Base-by-base conservation (phyloP, 2,329 filamentous ascomycete species). In the Colletotrichum sansevieriae region DNA sequence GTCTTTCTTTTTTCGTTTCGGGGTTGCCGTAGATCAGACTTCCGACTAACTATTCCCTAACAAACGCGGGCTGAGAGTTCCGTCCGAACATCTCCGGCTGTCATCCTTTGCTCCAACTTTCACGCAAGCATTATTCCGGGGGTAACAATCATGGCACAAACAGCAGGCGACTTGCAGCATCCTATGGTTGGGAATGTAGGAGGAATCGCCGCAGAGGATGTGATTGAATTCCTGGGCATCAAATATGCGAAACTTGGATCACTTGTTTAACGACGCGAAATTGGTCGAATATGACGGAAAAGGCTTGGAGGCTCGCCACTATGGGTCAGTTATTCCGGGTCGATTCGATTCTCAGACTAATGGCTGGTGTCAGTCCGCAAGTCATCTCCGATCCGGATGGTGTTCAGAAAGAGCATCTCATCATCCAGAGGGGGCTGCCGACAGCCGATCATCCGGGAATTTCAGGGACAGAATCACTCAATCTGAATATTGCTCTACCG, bases 401-500 rank as follows among this genome's bases (percentile, higher is more conserved):
- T 9, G 78, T 81, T 52, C 78, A 86, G 43, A 71, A 76, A 2
- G 86, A 87, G 65, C 80, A 83, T n/a, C 72, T 74, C 2, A 80
- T 84, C 65, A 81, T 87, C 15, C 85, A 88, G 63, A 78, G 87
- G 9, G 72, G 77, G 0, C 74, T 87, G 1, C 81, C 84, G 44
- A 74, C 75, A 57, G 73, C 72, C 9, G 49, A 43, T 13, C 73
- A 76, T 13, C 78, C 80, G 49, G 76, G 78, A 2, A 78, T 81
- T 59, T 86, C 83, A 11, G 85, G 85, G 22, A 71, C 80, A 3
- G 82, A 87, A 57, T 82, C 85, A 37, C 75, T 88, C 25, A 86
- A 85, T 56, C 74, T 88, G 18, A 87, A 87, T 68, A 82, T 88
- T 55, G 82, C 83, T 0, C 77, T 83, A 0, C 85, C 85, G 7